Evolutionary conservation across 73 alveolate genomes (phyloP), one percentile per base, ranked within the genome.

Genomic region (Paramecium primaurelia): DNA sequence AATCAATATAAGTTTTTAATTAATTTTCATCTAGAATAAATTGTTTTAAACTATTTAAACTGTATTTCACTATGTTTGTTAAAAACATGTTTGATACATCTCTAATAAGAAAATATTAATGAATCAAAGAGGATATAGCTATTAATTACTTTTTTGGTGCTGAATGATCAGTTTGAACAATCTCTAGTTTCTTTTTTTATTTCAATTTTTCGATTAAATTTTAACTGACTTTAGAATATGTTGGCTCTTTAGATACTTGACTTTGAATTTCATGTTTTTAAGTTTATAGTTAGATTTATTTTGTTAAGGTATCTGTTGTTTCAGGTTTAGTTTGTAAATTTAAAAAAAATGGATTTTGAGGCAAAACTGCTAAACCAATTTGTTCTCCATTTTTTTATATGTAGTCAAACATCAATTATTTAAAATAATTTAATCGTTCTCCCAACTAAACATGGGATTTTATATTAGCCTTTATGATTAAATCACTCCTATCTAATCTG

Each of bases 141-240:
- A 71, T 71, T 71, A 71, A 71, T 71, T 71, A 14, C 32, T 71
- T 71, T 71, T 28, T 71, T 8, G 86, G 86, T 3, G 86, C 86
- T 10, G 16, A 18, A 71, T 8, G 86, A 32, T 71, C 86, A 3
- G 86, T 71, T 30, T n/a, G 11, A n/a, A 30, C 26, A 32, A 71
- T 34, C 18, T 71, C 86, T 71, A 32, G 26, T 71, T 71, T 71
- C 59, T 37, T 73, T 36, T 73, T 37, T 40, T 20, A 37, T 40
- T 18, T 73, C 20, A 73, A 8, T 38, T 73, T 73, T 5, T 73
- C 64, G 16, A 73, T 73, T 34, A 71, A 34, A 30, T 20, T 34
- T 71, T 71, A 71, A 34, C 86, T 71, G 30, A 71, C 47, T 71
- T 71, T 71, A 22, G 86, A 71, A 32, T 25, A 34, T 22, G 86